Evolutionary conservation across 176 grass and related monocot species (phyloP).

Genomic region (Hordeum marinum): DNA sequence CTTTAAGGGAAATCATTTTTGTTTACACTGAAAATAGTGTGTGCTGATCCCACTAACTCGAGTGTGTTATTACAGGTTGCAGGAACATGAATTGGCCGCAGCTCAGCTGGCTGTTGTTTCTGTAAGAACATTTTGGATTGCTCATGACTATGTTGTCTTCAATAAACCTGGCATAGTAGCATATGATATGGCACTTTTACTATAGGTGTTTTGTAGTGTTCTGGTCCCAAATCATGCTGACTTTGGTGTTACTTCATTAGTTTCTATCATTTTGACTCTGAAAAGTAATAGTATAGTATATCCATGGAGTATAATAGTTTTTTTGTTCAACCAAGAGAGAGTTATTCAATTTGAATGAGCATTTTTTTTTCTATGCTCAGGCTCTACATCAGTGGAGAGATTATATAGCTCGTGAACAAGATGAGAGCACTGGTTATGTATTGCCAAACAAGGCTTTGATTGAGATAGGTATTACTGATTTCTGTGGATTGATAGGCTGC

Average conservation of each 20-base stretch:
- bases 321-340: background rate
- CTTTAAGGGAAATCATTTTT: background rate
- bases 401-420: slow-evolving; percentile 58
- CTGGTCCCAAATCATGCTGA: background rate
- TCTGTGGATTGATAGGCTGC: background rate
- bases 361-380: slow-evolving; percentile 24
- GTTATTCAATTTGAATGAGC: background rate
- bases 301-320: background rate
- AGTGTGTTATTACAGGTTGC: slow-evolving; percentile 54
- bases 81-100: slow-evolving; percentile 69
- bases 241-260: background rate
- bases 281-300: slow-evolving; percentile 16
- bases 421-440: slow-evolving; percentile 98
- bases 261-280: background rate
- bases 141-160: background rate
- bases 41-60: background rate
- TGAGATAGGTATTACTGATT: slow-evolving; percentile 73
- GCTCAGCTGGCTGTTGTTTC: slow-evolving; percentile 68
- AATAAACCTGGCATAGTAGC: slow-evolving; percentile 6
- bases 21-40: slow-evolving; percentile 10
- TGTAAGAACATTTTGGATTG: slow-evolving; percentile 53
- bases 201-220: background rate
- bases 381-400: slow-evolving; percentile 87
- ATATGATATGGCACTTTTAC: background rate
- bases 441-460: slow-evolving; percentile 86